phyloP scores from a whole-genome alignment of 768 basidiomycete species.

The Hygrophoropsis aurantiaca region DNA sequence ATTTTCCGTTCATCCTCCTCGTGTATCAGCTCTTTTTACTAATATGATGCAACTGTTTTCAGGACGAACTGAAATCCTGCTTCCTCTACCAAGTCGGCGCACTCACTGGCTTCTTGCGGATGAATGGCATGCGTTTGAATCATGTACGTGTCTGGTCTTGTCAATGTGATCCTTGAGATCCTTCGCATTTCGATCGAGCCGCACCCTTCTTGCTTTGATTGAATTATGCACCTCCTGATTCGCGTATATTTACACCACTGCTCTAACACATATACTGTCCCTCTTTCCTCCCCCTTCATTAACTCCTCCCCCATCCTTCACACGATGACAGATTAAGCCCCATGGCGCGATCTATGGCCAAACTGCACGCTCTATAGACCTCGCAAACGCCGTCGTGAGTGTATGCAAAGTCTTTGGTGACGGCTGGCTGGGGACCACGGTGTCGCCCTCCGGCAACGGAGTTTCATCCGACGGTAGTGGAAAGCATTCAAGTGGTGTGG shows the following conservation, averaged over 20 bases:
- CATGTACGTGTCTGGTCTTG: slow-evolving; percentile 58
- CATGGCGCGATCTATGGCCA: slow-evolving; percentile 66
- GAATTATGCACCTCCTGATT: no score
- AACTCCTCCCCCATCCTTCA: neutral
- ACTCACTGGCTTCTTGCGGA: slow-evolving; percentile 55
- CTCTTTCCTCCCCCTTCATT: neutral
- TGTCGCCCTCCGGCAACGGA: no score
- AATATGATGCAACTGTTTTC: neutral
- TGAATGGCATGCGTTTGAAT: slow-evolving; percentile 50
- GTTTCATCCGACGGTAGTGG: slow-evolving; percentile 41
- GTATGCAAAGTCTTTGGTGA: slow-evolving; percentile 53
- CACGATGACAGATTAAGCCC: slow-evolving; percentile 62
- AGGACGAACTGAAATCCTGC: slow-evolving; percentile 57
- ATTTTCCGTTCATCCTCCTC: neutral
- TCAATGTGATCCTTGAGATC: no score
- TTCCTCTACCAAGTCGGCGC: slow-evolving; percentile 73
- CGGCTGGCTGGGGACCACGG: no score
- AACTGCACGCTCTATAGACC: slow-evolving; percentile 51
- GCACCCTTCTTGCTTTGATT: no score
- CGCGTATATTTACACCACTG: neutral
- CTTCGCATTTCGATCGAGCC: no score
- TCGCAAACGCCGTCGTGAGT: slow-evolving; percentile 54
- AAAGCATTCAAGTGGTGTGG: slow-evolving; percentile 30
- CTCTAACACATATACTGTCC: neutral
- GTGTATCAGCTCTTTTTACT: neutral